A percentile compares a stretch with the other conserved stretches of the same genome.
These are phyloP conservation scores for Citrus sp. DNA, from an alignment of 345 rosid species.

Conservation along the genomic window DNA sequence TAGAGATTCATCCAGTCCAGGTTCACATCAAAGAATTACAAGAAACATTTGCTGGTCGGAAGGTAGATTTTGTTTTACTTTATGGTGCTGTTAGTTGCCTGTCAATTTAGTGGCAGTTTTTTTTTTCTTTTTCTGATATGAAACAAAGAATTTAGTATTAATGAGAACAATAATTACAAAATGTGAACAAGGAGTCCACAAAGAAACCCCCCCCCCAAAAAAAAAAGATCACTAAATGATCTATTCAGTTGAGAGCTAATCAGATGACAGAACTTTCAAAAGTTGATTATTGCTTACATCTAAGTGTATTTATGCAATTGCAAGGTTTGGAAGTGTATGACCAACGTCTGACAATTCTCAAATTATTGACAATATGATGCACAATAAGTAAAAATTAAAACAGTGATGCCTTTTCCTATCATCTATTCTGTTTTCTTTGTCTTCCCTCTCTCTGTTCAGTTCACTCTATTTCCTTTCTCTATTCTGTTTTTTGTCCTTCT, in stretches of 20 bases:
- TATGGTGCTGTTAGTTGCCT: neutral
- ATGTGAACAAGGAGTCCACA: no score
- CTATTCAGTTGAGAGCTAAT: no score
- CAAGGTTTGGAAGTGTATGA: neutral
- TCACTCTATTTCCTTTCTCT: neutral
- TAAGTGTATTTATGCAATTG: neutral
- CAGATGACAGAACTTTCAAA: neutral
- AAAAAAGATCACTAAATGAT: no score
- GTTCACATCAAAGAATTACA: slow-evolving; percentile 77
- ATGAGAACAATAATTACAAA: no score
- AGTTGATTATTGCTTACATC: neutral
- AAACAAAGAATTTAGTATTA: no score
- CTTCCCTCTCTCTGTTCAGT: neutral
- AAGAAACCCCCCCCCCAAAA: no score
- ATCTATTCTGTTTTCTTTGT: neutral
- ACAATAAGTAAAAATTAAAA: neutral
- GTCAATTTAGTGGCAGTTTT: neutral
- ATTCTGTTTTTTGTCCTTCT: neutral
- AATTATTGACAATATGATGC: neutral
- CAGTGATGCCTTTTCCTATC: neutral
- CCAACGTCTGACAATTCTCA: neutral
- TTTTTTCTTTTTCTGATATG: no score
- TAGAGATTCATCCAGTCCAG: slow-evolving; percentile 58
- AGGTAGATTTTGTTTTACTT: slow-evolving; percentile 43
- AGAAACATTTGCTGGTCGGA: slow-evolving; percentile 91